Percentiles rank a stretch among this genome's conserved stretches.
These are phyloP conservation scores for Emiliania huxleyi DNA, from an alignment of 78 protist genomes.

Conservation along the genomic window DNA sequence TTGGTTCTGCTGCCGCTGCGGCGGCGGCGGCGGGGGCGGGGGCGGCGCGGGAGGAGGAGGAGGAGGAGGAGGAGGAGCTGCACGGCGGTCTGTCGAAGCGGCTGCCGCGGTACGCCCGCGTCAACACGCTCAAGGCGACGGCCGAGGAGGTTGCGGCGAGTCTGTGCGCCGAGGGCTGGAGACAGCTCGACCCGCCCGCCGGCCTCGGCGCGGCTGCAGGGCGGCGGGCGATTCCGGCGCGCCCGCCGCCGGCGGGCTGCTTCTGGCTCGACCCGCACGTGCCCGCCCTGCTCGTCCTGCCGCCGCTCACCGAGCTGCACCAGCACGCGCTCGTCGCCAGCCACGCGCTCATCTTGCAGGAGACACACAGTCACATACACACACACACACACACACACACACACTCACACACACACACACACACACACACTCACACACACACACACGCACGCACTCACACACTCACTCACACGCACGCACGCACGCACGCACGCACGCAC, in stretches of 20 bases:
- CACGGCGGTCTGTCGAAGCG: background rate
- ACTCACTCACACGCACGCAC: too few species aligned
- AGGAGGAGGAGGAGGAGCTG: too few species aligned
- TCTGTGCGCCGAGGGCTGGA: background rate
- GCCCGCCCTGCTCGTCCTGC: conserved; percentile 12
- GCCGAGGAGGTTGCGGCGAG: background rate
- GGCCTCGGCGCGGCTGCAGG: background rate
- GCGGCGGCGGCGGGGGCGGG: too few species aligned
- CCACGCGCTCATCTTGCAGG: background rate
- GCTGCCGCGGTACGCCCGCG: conserved; percentile 55
- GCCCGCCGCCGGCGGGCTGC: background rate
- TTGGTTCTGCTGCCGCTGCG: background rate
- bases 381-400: too few species aligned
- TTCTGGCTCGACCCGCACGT: background rate
- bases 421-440: too few species aligned
- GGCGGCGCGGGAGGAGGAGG: too few species aligned
- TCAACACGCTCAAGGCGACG: conserved; percentile 32
- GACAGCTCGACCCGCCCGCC: background rate
- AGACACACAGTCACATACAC: too few species aligned
- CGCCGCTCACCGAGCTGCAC: conserved; percentile 43
- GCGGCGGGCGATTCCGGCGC: background rate
- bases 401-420: too few species aligned
- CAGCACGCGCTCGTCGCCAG: background rate
- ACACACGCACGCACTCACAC: too few species aligned
- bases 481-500: too few species aligned